Conservation (phyloP, 1,139 yeast genomes). For the Suhomyces bolitotheri region DNA sequence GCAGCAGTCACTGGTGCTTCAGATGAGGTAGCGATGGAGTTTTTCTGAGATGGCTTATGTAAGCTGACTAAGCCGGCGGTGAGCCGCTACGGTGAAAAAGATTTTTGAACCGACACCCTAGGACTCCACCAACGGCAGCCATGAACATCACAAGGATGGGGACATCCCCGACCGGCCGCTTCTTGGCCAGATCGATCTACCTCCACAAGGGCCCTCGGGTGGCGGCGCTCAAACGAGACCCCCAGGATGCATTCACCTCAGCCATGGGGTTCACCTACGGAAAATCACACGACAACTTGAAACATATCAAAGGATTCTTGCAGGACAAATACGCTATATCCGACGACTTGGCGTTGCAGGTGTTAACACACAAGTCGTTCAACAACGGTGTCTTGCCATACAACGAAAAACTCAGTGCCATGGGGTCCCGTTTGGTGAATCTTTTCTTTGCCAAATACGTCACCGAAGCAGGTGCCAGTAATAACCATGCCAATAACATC, state of each 20-base stretch:
- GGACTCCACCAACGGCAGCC: neutral
- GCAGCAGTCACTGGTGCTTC: no score
- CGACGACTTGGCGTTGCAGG: constrained; percentile 65
- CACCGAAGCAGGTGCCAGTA: constrained; percentile 28
- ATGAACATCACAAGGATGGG: constrained; percentile 9
- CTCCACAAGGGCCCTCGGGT: constrained; percentile 63
- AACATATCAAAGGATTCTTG: constrained; percentile 50
- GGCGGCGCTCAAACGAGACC: constrained; percentile 75
- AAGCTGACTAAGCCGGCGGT: constrained; percentile 5
- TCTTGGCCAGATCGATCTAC: constrained; percentile 19
- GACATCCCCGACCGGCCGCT: constrained; percentile 12
- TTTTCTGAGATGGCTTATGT: constrained; percentile 7
- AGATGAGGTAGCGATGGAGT: no score
- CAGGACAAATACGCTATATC: constrained; percentile 45
- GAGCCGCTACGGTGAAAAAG: constrained; percentile 6
- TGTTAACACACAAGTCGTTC: constrained; percentile 88
- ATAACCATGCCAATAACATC: constrained; percentile 42
- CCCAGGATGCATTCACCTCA: constrained; percentile 60
- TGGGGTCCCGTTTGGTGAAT: constrained; percentile 76
- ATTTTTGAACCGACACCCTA: constrained; percentile 12
- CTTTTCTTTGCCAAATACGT: constrained; percentile 58
- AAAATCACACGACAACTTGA: constrained; percentile 47
- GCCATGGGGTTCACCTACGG: constrained; percentile 64
- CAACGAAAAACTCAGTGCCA: constrained; percentile 76
- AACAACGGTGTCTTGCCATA: constrained; percentile 88